Evolutionary conservation across 345 rosid species (phyloP), one percentile per base, ranked within the genome.

Genomic region (Jatropha curcas): DNA sequence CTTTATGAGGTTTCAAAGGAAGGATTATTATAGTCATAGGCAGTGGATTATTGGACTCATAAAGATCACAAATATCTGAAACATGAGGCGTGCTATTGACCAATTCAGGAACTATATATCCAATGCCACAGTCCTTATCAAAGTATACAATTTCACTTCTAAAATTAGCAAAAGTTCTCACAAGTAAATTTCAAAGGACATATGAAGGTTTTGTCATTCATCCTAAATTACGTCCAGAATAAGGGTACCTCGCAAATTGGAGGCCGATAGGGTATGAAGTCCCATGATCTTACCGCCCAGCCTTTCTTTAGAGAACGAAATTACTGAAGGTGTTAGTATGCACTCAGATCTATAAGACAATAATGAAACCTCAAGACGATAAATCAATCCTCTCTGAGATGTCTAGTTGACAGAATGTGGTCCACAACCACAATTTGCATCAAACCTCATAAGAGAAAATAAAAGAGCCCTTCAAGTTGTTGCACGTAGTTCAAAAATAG

Each of bases 251-350:
- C 98, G 61, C 98, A 95, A 4, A 92, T 92, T 5, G 98, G 97
- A 25, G 97, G 87, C 13, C 98, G 98, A 63, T 98, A 79, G 39
- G 94, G 96, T 72, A 95, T 90, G 76, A 86, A 95, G 57, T 92
- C 97, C 98, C 98, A 91, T 11, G 98, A 91, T 82, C 97, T 84
- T 57, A 92, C 98, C 55, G 94, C 98, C 98, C 99, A 95, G 5
- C 98, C 99, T 74, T 95, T 95, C 68, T 84, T 88, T 31, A 92
- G 87, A 50, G 97, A 87, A 35, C 94, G 90, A 77, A 82, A 92
- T 37, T 22, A 77, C 55, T 60, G 34, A 51, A 60, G 24, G 62
- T 22, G 39, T 5, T 22, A 60, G n/a, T 34, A 52, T 11, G 51
- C 11, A 25, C 34, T 39, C 30, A 16, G 8, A 76, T 31, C 67